These are phyloP conservation scores for Mycena sp. DNA, from an alignment of 1,284 basidiomycete species.

Conservation along the genomic window DNA sequence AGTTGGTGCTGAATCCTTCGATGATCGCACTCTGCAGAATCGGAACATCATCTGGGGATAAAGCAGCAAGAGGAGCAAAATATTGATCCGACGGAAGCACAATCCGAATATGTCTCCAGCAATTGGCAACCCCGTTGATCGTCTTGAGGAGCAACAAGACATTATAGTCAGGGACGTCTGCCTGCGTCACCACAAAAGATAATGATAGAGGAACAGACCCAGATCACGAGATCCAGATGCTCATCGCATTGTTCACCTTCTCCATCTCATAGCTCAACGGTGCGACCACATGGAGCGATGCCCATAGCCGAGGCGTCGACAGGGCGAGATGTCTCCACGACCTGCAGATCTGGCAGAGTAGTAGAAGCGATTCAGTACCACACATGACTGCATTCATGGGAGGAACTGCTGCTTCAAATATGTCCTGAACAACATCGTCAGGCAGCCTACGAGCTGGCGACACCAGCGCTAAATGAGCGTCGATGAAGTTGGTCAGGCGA, in stretches of 20 bases:
- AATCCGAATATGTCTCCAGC: too few relatives aligned
- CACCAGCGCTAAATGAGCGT: constrained; percentile 9
- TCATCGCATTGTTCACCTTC: neutral
- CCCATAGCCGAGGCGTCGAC: constrained; percentile 9
- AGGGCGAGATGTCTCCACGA: constrained; percentile 23
- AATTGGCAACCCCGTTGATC: too few relatives aligned
- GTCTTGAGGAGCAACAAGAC: neutral
- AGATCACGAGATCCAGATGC: constrained; percentile 2
- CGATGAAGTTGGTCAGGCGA: neutral
- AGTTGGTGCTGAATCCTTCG: too few relatives aligned
- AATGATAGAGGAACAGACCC: neutral
- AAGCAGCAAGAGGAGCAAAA: too few relatives aligned
- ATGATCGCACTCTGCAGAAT: too few relatives aligned
- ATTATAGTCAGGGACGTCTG: neutral
- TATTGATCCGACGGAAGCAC: too few relatives aligned
- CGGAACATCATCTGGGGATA: too few relatives aligned
- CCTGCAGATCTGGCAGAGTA: constrained; percentile 22
- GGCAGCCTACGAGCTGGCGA: constrained; percentile 18
- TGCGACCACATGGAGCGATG: neutral
- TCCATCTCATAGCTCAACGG: neutral
- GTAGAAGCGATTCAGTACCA: constrained; percentile 16
- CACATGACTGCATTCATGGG: constrained; percentile 16
- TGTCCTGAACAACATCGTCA: constrained; percentile 21
- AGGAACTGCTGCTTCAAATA: constrained; percentile 28
- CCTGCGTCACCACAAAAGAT: neutral